Evolutionary conservation across 192 early-diverging fungal species (phyloP).

Genomic region (Backusella tarrabulga): DNA sequence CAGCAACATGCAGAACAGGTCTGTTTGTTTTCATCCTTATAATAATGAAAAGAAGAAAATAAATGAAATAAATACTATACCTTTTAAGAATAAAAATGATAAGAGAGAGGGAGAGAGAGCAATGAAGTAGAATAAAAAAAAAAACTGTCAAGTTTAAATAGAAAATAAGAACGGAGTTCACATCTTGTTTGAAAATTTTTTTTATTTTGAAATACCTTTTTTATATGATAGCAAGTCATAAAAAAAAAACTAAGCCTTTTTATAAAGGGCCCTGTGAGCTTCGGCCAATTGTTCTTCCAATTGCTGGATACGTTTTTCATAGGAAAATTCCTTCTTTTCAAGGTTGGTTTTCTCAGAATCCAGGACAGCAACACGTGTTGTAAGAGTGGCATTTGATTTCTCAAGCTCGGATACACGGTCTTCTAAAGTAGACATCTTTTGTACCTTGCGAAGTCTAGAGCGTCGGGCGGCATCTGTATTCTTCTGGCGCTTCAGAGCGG

Average conservation of each 20-base stretch:
- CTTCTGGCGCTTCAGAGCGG: slow-evolving; percentile 57
- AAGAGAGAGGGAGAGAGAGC: neutral
- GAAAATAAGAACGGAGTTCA: neutral
- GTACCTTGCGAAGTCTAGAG: slow-evolving; percentile 83
- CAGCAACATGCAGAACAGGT: slow-evolving; percentile 19
- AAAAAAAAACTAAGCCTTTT: slow-evolving; percentile 7
- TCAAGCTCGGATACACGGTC: slow-evolving; percentile 78
- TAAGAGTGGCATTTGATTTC: slow-evolving; percentile 64
- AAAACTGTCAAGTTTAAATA: neutral
- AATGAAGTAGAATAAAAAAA: neutral
- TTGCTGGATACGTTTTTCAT: slow-evolving; percentile 46
- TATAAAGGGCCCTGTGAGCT: slow-evolving; percentile 43
- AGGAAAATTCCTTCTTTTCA: slow-evolving; percentile 41
- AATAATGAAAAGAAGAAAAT: slow-evolving; percentile 2
- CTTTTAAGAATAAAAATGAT: neutral
- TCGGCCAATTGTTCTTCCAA: slow-evolving; percentile 52
- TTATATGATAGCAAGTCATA: slow-evolving; percentile 4
- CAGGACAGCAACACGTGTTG: slow-evolving; percentile 45
- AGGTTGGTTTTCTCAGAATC: slow-evolving; percentile 51
- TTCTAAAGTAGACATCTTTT: slow-evolving; percentile 82
- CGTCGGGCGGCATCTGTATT: slow-evolving; percentile 96
- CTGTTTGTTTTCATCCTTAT: slow-evolving; percentile 12
- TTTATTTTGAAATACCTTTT: neutral
- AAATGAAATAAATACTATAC: slow-evolving; percentile 9
- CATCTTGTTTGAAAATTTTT: neutral